A percentile compares a stretch with the other conserved stretches of the same genome.
phyloP scores from a whole-genome alignment of 768 basidiomycete genomes.

The Leccinum variicolor region DNA sequence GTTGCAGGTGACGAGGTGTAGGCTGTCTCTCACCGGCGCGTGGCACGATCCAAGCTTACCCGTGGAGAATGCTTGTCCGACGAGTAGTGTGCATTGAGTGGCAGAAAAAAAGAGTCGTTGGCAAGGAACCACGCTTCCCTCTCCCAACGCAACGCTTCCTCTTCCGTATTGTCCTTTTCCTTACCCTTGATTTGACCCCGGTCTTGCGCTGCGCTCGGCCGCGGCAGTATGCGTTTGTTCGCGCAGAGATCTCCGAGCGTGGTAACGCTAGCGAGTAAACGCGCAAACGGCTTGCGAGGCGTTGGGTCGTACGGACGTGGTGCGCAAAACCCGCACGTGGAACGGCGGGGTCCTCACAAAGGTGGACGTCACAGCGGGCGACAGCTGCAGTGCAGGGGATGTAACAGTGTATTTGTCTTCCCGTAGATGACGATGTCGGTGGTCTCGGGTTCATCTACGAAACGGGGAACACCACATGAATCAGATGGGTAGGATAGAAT shows the following conservation, averaged over 20 bases:
- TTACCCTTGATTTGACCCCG: slow-evolving; percentile 9
- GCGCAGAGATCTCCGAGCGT: slow-evolving; percentile 16
- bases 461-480: not conserved
- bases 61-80: too few relatives aligned
- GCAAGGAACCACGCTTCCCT: slow-evolving; percentile 2
- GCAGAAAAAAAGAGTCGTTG: too few relatives aligned
- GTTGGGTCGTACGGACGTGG: slow-evolving; percentile 79
- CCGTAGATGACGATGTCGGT: slow-evolving; percentile 59
- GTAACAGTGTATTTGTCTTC: slow-evolving; percentile 24
- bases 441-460: slow-evolving; percentile 62
- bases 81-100: too few relatives aligned
- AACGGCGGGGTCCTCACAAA: slow-evolving; percentile 22
- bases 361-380: slow-evolving; percentile 17
- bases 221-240: slow-evolving; percentile 22
- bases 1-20: slow-evolving; percentile 7
- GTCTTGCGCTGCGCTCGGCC: slow-evolving; percentile 1
- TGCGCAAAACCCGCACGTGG: too few relatives aligned
- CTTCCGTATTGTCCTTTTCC: slow-evolving; percentile 21
- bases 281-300: slow-evolving; percentile 60
- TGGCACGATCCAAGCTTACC: too few relatives aligned
- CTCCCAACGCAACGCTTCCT: slow-evolving; percentile 32
- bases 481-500: not conserved
- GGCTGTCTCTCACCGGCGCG: too few relatives aligned
- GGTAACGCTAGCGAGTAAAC: slow-evolving; percentile 14
- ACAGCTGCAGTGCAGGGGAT: slow-evolving; percentile 5